Conservation (phyloP, 1,284 basidiomycete species). For the Tilletia setariae region DNA sequence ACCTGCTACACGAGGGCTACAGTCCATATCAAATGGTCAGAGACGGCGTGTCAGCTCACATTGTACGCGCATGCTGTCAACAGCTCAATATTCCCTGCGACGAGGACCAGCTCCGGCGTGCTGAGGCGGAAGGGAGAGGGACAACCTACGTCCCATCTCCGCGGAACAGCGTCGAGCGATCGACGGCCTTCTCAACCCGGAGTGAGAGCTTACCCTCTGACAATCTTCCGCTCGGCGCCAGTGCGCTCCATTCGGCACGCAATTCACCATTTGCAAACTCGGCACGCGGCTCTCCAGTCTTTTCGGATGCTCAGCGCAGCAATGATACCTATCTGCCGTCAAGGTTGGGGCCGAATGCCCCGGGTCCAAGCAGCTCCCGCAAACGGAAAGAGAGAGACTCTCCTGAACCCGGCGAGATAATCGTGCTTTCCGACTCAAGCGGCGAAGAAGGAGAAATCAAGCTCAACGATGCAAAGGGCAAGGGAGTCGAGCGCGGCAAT, state of each 20-base stretch:
- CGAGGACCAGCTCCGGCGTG: neutral
- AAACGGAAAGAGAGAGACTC: constrained; percentile 3
- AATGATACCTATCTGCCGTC: no score
- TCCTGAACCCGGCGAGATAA: neutral
- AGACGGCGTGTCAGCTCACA: neutral
- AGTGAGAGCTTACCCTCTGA: neutral
- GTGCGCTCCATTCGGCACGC: neutral
- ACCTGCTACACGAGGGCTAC: neutral
- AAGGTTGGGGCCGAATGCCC: no score
- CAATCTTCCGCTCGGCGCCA: neutral
- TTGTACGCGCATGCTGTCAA: neutral
- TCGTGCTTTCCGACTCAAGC: constrained; percentile 1
- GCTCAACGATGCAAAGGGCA: neutral
- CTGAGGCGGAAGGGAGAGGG: neutral
- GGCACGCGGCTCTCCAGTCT: no score
- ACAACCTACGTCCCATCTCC: neutral
- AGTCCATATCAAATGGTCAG: neutral
- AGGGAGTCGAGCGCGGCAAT: neutral
- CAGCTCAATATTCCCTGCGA: neutral
- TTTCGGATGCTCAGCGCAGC: no score
- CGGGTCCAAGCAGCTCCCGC: neutral
- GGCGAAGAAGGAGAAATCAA: neutral
- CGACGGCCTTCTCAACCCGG: neutral
- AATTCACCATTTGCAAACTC: neutral
- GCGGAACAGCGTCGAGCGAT: neutral